Evolutionary conservation across 2,329 filamentous ascomycete species (phyloP), one percentile per base, ranked within the genome.

Genomic region (Cladosporium sp.): DNA sequence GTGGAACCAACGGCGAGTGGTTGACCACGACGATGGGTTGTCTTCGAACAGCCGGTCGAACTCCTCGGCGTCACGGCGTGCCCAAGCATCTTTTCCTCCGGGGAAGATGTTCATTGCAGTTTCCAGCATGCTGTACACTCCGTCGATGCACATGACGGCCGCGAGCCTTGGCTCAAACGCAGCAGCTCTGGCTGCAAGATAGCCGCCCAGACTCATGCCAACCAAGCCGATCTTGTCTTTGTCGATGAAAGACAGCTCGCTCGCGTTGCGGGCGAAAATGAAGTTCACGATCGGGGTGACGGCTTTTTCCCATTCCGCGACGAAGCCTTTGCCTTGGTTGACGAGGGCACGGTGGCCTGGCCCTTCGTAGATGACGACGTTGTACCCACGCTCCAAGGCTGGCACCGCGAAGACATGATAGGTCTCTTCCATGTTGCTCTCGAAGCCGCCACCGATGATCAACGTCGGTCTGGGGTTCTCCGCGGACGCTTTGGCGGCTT

Each of bases 281-380:
- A 73, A 76, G 68, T 77, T 74, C 1, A 77, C 65, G 3, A 77
- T 71, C 2, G 74, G 75, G 1, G 64, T 71, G 0, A 78, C 67
- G 0, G 72, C 73, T 14, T 66, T 67, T 67, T 77, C 74, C 74
- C 75, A 78, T 28, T 77, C 74, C 10, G 60, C 68, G 12, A 73
- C 70, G 65, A 77, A 77, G 28, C 67, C 70, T 18, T 74, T 61
- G 35, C 69, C 64, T 50, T 75, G 70, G 23, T 69, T 52, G n/a
- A 72, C 69, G 10, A 72, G 68, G 14, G 70, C 68, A 0, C 70
- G 71, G 40, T 78, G 76, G 10, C 76, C 76, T 1, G 75, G 75
- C 1, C 76, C 76, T 67, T 78, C 75, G 65, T 75, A 78, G 12
- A 72, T 69, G 29, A 77, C 67, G 52, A 72, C 69, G 63, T 75